These are phyloP conservation scores for Dactylellina parvicollis DNA, from an alignment of 2,329 filamentous ascomycete genomes.

Conservation along the genomic window DNA sequence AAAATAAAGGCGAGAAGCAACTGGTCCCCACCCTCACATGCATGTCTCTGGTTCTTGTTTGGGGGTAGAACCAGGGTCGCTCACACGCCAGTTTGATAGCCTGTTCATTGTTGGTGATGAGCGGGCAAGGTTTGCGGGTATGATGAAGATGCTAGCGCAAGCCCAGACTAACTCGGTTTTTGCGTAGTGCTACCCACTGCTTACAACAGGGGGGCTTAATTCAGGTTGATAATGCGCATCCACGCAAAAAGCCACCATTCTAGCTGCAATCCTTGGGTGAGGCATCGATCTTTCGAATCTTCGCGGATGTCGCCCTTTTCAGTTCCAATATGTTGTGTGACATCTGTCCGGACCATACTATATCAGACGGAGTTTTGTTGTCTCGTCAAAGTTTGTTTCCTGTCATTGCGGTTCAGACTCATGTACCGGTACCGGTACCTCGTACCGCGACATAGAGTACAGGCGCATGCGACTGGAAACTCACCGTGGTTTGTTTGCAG, in stretches of 20 bases:
- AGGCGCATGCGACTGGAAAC: conserved; percentile 37
- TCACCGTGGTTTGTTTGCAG: conserved; percentile 13
- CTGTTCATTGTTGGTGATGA: conserved; percentile 25
- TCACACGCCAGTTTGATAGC: conserved; percentile 42
- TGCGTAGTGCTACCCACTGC: conserved; percentile 28
- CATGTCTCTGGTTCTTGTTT: conserved; percentile 46
- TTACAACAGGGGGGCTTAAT: conserved; percentile 24
- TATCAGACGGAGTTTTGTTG: too few species aligned
- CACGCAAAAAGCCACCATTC: neutral
- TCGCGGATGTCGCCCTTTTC: neutral
- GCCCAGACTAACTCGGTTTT: conserved; percentile 23
- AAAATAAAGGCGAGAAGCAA: conserved; percentile 30
- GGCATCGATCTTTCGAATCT: conserved; percentile 7
- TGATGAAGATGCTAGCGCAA: conserved; percentile 1
- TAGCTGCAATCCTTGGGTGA: conserved; percentile 6
- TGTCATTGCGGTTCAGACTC: neutral
- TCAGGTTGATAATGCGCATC: conserved; percentile 1
- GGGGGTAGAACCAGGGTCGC: conserved; percentile 46
- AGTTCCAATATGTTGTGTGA: conserved; percentile 11
- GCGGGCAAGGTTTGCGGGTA: conserved; percentile 1
- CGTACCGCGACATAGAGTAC: conserved; percentile 27
- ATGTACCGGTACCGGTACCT: conserved; percentile 28
- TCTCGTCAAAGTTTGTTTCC: neutral
- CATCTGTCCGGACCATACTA: too few species aligned
- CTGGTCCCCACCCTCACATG: conserved; percentile 40